Base-by-base conservation (phyloP, 1,284 basidiomycete genomes). In the Melampsora larici-populina region DNA sequence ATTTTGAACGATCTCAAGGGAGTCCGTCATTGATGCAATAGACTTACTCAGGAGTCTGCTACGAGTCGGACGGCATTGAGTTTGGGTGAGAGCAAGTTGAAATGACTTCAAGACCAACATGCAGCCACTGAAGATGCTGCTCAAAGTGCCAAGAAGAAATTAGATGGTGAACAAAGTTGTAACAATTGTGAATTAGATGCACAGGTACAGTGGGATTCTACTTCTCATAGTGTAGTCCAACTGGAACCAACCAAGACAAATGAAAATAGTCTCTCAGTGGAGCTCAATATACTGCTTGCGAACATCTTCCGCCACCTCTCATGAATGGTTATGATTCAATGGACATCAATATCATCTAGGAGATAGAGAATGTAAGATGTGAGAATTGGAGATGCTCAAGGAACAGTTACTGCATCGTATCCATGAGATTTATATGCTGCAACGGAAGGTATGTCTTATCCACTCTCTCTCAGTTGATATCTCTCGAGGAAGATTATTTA, bases 171-270 rank as follows among this genome's bases (percentile, higher is more conserved):
- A 49, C 78, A 79, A 36, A 80, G 79, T 31, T 62, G 72, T 6
- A 81, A 81, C 7, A 81, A 81, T 17, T 79, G 79, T 0, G 79
- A 78, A 40, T 33, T 83, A 62, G 80, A 81, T 51, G 80, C 79
- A 29, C 60, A 74, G 46, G 67, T 43, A 40, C 71, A 79, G 40
- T 51, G 63, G 46, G 60, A n/a, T 33, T 74, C 72, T 8, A 49
- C 66, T 26, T 69, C 66, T 43, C 78, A 68, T 33, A 40, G 21
- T 17, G 49, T 67, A 1, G 18, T 62, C 58, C 65, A 36, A 60
- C 72, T 46, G 18, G 63, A 75, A 26, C 55, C 62, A 3, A 55
- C 31, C 21, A 70, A 58, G 9, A 74, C 46, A 24, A 62, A 65
- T 15, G 78, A 40, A 8, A 51, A 64, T 24, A 63, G 62, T 36